These are phyloP conservation scores for Brassica juncea DNA, from an alignment of 345 rosid species.

Conservation along the genomic window DNA sequence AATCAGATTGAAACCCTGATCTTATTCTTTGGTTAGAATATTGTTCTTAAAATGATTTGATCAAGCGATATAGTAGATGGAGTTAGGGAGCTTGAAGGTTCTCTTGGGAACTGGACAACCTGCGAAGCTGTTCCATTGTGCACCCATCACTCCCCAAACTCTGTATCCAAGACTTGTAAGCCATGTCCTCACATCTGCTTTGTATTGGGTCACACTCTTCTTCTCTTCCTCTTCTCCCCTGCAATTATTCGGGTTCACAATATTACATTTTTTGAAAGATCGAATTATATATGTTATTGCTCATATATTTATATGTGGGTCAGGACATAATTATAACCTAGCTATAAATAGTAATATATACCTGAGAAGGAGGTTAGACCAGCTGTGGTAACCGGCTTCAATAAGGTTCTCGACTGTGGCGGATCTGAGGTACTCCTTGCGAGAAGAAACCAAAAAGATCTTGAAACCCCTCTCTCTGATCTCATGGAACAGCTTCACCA, in stretches of 20 bases:
- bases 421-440: slow-evolving; percentile 71
- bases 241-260: background rate
- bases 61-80: slow-evolving; percentile 59
- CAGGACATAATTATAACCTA: background rate
- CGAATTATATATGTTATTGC: background rate
- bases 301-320: background rate
- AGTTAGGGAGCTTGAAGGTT: slow-evolving; percentile 91
- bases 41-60: slow-evolving; percentile 3
- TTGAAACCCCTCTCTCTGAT: slow-evolving; percentile 66
- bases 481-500: slow-evolving; percentile 59
- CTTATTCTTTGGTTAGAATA: slow-evolving; percentile 24
- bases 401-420: slow-evolving; percentile 82
- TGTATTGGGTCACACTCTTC: slow-evolving; percentile 62
- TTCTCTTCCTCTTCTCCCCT: slow-evolving; percentile 62
- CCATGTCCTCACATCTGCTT: slow-evolving; percentile 51
- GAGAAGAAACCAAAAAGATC: slow-evolving; percentile 76
- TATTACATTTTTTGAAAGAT: background rate
- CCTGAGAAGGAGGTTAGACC: slow-evolving; percentile 74
- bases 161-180: slow-evolving; percentile 62
- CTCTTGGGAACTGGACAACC: slow-evolving; percentile 72
- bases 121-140: slow-evolving; percentile 75
- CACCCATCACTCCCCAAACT: slow-evolving; percentile 75
- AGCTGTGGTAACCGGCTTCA: slow-evolving; percentile 74
- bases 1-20: slow-evolving; percentile 30
- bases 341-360: slow-evolving; percentile 27